phyloP scores from a whole-genome alignment of 1,139 yeast genomes.

The Kodamaea ohmeri region DNA sequence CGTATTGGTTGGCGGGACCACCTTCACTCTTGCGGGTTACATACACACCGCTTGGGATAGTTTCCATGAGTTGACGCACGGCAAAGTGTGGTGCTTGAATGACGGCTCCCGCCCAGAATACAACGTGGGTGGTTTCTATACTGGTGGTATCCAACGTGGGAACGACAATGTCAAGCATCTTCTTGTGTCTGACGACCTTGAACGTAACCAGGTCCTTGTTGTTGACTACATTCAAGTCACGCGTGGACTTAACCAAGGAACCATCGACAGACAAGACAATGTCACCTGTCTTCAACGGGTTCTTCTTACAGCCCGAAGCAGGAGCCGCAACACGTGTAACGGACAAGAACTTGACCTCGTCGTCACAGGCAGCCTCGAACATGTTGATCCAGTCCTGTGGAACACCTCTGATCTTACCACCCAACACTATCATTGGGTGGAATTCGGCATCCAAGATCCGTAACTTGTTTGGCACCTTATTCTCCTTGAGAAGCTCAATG shows the following conservation, averaged over 20 bases:
- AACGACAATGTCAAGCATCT: conserved; percentile 53
- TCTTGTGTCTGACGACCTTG: conserved; percentile 58
- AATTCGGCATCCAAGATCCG: conserved; percentile 80
- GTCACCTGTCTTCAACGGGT: conserved; percentile 59
- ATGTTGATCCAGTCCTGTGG: conserved; percentile 76
- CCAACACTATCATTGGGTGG: conserved; percentile 62
- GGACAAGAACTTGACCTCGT: conserved; percentile 68
- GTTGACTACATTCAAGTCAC: conserved; percentile 62
- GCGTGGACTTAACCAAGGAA: conserved; percentile 57
- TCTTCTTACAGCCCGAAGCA: conserved; percentile 20
- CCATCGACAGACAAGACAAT: conserved; percentile 70
- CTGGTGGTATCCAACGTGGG: conserved; percentile 59
- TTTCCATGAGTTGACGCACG: conserved; percentile 64
- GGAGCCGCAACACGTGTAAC: conserved; percentile 70
- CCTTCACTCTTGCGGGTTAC: conserved; percentile 71
- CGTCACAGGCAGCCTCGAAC: conserved; percentile 58
- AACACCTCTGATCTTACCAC: conserved; percentile 83
- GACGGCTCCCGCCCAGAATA: conserved; percentile 80
- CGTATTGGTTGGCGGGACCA: conserved; percentile 83
- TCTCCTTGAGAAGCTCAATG: conserved; percentile 51
- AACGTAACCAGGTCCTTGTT: conserved; percentile 48
- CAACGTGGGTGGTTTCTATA: conserved; percentile 63
- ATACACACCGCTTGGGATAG: conserved; percentile 79
- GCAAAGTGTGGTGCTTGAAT: conserved; percentile 54
- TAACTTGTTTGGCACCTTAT: conserved; percentile 51